Base-by-base conservation (phyloP, 768 basidiomycete genomes). In the Lactifluus volemus region DNA sequence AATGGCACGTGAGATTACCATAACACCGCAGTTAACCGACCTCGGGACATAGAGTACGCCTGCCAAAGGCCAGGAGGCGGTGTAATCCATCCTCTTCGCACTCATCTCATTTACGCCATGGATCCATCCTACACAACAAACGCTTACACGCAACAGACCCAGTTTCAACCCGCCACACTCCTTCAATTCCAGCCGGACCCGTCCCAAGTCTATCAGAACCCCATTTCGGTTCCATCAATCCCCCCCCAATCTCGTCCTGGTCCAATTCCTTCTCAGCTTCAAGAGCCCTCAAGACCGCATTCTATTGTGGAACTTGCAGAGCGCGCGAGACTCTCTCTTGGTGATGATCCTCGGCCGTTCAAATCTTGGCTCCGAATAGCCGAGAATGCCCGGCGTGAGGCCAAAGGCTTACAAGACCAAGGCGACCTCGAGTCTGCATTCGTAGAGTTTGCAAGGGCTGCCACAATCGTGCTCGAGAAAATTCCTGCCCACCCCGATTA, bases 401-500 rank as follows among this genome's bases (percentile, higher is more conserved):
- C 56, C 39, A 63, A 63, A 39, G 14, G 6, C 44, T 54, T 53
- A 8, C 52, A 38, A 25, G 75, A 78, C 39, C 73, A 74, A 19
- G 79, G 79, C 1, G 84, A 92, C 69, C 74, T 84, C 51, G 86
- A 91, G 69, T 75, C 72, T n/a, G 86, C 85, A 1, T 92, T 90
- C 70, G 76, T 91, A 17, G 78, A 83, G 63, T 82, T 81, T 53
- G 89, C 89, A 3, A 82, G 78, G 61, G 86, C 89, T 9, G 88
- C 88, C 0, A 89, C 86, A 1, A 74, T 92, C 59, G 86, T 90
- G 21, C 79, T 89, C 11, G 88, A 92, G 74, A 85, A 81, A 65
- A 74, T 92, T n/a, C 89, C 89, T 0, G 73, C 75, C 1, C 90
- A 92, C 73, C 75, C 78, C 55, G 84, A 89, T 48, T 92, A 86